Conservation (phyloP, 2,329 filamentous ascomycete species). For the Cladosporium colombiae region DNA sequence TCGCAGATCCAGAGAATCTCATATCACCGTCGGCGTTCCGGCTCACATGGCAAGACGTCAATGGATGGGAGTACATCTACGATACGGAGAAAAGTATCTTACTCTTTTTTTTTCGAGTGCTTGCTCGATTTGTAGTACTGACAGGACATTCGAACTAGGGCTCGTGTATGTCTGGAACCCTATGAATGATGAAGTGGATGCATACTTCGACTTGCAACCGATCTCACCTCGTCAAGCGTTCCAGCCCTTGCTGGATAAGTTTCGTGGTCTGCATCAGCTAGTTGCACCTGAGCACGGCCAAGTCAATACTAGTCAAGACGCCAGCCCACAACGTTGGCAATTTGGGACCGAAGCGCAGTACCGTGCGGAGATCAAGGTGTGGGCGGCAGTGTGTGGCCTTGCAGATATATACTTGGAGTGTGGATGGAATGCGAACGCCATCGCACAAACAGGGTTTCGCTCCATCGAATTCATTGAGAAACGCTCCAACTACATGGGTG, state of each 20-base stretch:
- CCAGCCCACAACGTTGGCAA: not conserved
- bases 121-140: not conserved
- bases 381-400: not conserved
- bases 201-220: not conserved
- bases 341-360: not conserved
- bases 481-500: not conserved
- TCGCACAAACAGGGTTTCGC: not conserved
- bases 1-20: not conserved
- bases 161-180: not conserved
- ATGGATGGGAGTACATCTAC: not conserved
- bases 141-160: not conserved
- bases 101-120: conserved; percentile 34
- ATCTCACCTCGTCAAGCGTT: not conserved
- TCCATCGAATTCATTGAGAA: not conserved
- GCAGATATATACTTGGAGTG: not conserved
- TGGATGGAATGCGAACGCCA: not conserved
- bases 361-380: not conserved
- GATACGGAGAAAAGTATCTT: not conserved
- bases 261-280: not conserved
- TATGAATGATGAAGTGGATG: not conserved
- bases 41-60: not conserved
- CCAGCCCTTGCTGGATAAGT: not conserved
- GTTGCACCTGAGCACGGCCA: not conserved
- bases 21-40: not conserved
- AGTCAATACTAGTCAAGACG: not conserved